These are phyloP conservation scores for Anisogramma anomala DNA, from an alignment of 2,329 filamentous ascomycete species.

Conservation along the genomic window DNA sequence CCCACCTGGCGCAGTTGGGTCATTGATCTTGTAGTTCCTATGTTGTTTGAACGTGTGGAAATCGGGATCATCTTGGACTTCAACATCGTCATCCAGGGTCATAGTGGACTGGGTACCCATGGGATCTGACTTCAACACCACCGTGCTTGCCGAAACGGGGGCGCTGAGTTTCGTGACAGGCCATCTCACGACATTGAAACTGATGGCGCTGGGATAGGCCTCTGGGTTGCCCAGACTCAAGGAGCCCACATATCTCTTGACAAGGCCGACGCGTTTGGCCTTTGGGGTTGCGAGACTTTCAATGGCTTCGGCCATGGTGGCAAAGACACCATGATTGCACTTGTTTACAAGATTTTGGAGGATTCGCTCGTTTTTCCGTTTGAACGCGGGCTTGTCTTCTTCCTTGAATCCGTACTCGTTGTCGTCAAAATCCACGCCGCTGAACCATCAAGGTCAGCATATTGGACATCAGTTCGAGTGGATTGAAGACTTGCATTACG, in stretches of 20 bases:
- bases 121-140: constrained; percentile 46
- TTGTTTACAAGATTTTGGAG: constrained; percentile 54
- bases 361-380: constrained; percentile 64
- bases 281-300: constrained; percentile 66
- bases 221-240: constrained; percentile 68
- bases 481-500: constrained; percentile 51
- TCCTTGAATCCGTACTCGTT: constrained; percentile 83
- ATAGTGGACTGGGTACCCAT: constrained; percentile 39
- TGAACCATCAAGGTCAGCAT: constrained; percentile 23
- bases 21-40: constrained; percentile 71
- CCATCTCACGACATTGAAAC: constrained; percentile 82
- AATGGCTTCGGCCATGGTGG: constrained; percentile 78
- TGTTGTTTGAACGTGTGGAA: constrained; percentile 64
- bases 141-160: constrained; percentile 65
- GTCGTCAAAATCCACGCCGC: constrained; percentile 90
- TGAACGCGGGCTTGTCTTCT: constrained; percentile 63
- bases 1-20: constrained; percentile 61
- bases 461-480: neutral
- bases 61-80: constrained; percentile 31
- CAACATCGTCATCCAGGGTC: constrained; percentile 35
- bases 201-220: constrained; percentile 62
- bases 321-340: constrained; percentile 59
- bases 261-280: constrained; percentile 63
- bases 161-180: constrained; percentile 71
- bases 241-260: constrained; percentile 66